Evolutionary conservation across 169 alveolate species (phyloP), one percentile per base, ranked within the genome.

Genomic region (Cryptosporidium viatorum): DNA sequence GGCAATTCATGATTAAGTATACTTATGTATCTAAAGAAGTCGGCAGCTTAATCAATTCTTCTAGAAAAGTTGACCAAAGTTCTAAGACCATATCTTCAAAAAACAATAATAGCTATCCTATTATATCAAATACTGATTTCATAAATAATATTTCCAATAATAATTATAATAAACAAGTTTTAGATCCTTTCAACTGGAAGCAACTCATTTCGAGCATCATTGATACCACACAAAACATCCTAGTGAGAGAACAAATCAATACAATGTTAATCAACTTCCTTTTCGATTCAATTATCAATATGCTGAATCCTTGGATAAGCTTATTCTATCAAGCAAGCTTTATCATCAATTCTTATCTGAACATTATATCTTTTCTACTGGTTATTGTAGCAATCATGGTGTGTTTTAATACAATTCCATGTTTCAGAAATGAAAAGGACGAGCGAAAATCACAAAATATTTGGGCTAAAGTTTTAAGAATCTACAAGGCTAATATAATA

Each of bases 331-430:
- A 71, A 52, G 43, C 85, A 50, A 71, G 85, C 21, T 71, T 71
- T 48, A 71, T 71, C 26, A 71, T 71, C n/a, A 71, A 52, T 71
- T 71, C 85, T 21, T 71, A 71, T 50, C 59, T 71, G 14, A 71
- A 70, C 48, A 71, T 71, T 21, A 71, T 71, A 29, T 50, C 67
- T 16, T 71, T 71, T 39, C 59, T 71, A 48, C 26, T 71, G 69
- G 43, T 71, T 37, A 43, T 71, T 12, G 85, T 58, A 33, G 69
- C 69, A 29, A 74, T 74, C 21, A n/a, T 59, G 59, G 71, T 74
- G 5, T 74, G 86, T 26, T 74, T 74, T 33, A 58, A 59, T 23
- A 74, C 71, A 26, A 74, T 74, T 33, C 86, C 86, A n/a, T 74
- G 86, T 8, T 58, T 74, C 33, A 74, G 59, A 58, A 74, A 33